Evolutionary conservation across 345 rosid genomes (phyloP).

Genomic region (Pseudoturritis turrita): DNA sequence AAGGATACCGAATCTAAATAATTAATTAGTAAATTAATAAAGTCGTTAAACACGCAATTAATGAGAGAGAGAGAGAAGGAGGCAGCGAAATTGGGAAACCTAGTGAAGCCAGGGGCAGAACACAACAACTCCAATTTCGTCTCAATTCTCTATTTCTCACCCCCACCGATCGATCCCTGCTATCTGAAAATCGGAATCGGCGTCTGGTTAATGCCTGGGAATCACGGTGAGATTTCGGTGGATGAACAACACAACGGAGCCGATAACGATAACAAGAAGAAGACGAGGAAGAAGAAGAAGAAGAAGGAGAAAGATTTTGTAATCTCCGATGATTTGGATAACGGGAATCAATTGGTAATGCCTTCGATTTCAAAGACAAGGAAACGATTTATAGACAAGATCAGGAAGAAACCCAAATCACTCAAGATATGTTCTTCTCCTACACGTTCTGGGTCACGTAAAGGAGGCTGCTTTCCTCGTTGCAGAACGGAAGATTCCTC

Average conservation of each 20-base stretch:
- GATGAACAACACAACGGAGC: constrained; percentile 20
- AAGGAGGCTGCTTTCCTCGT: constrained; percentile 28
- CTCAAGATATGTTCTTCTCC: background rate
- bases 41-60: constrained; percentile 15
- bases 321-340: background rate
- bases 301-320: background rate
- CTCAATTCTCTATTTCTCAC: background rate
- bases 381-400: constrained; percentile 12
- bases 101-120: constrained; percentile 5
- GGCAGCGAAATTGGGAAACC: constrained; percentile 24
- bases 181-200: background rate
- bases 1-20: constrained; percentile 3
- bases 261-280: constrained; percentile 1
- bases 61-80: background rate
- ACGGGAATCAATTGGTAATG: constrained; percentile 5
- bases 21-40: background rate
- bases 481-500: background rate
- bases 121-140: background rate
- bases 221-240: constrained; percentile 18
- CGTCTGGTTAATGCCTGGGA: constrained; percentile 32
- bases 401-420: constrained; percentile 26
- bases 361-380: constrained; percentile 9
- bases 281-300: constrained; percentile 7
- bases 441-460: constrained; percentile 19
- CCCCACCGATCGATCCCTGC: background rate